Conservation (phyloP, 2,329 filamentous ascomycete species). For the Zasmidium citrigriseum region DNA sequence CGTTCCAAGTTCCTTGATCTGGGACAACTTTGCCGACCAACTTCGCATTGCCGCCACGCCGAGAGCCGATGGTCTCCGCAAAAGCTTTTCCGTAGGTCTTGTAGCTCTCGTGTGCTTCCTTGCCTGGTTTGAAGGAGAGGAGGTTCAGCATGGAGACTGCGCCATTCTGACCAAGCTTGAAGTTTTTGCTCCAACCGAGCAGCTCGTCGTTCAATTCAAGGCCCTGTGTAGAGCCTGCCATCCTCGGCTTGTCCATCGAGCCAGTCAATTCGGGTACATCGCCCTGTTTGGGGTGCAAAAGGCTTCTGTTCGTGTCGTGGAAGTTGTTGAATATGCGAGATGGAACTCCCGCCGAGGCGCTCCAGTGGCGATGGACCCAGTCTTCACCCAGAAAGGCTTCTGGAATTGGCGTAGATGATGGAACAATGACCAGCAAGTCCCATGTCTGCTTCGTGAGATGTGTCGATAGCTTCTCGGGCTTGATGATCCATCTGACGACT, state of each 20-base stretch:
- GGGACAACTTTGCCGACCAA: constrained; percentile 60
- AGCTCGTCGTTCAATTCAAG: constrained; percentile 58
- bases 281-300: constrained; percentile 37
- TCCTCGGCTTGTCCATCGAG: constrained; percentile 33
- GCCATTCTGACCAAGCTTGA: constrained; percentile 33
- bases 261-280: constrained; percentile 41
- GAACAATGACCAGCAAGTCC: constrained; percentile 52
- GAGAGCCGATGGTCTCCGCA: constrained; percentile 49
- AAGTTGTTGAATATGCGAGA: constrained; percentile 43
- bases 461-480: constrained; percentile 45
- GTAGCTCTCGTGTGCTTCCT: constrained; percentile 53
- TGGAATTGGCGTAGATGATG: constrained; percentile 27
- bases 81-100: constrained; percentile 60
- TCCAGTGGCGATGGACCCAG: constrained; percentile 34
- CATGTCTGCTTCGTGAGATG: constrained; percentile 47
- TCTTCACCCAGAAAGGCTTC: constrained; percentile 22
- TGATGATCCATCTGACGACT: constrained; percentile 53
- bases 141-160: constrained; percentile 67
- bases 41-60: constrained; percentile 60
- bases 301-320: constrained; percentile 38
- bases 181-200: constrained; percentile 50
- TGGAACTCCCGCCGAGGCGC: constrained; percentile 45
- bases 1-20: constrained; percentile 30
- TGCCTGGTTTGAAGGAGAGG: constrained; percentile 56
- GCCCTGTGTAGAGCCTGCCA: constrained; percentile 45